Percentiles rank a stretch among this genome's conserved stretches.
Conservation (phyloP, 345 rosid genomes). For the Populus deltoides region DNA sequence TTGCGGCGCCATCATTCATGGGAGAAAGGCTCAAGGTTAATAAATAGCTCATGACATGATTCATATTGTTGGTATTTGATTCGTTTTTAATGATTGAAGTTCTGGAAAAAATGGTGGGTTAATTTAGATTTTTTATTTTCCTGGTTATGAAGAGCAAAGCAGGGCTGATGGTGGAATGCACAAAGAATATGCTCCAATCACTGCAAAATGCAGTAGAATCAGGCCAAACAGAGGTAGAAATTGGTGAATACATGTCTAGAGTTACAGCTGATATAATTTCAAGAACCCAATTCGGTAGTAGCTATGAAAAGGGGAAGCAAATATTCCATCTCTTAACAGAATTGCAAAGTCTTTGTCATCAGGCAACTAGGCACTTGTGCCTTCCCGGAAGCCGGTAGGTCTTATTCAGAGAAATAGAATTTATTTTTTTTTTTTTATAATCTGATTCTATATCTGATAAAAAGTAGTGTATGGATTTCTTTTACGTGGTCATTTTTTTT, state of each 20-base stretch:
- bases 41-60: too few species aligned
- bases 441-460: background rate
- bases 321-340: constrained; percentile 60
- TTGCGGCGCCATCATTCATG: constrained; percentile 34
- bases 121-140: background rate
- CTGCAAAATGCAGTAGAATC: constrained; percentile 42
- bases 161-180: constrained; percentile 82
- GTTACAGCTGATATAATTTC: constrained; percentile 88
- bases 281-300: constrained; percentile 74
- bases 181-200: constrained; percentile 52
- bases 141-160: constrained; percentile 54
- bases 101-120: background rate
- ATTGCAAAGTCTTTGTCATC: constrained; percentile 72
- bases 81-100: background rate
- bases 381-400: constrained; percentile 87
- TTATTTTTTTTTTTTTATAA: background rate
- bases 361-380: constrained; percentile 75
- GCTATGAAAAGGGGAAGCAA: constrained; percentile 77
- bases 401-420: background rate
- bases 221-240: constrained; percentile 73
- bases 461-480: background rate
- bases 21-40: constrained; percentile 30
- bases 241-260: constrained; percentile 64
- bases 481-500: background rate
- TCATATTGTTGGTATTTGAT: background rate